Conservation (phyloP, 192 early-diverging fungal genomes). For the Geranomyces variabilis region DNA sequence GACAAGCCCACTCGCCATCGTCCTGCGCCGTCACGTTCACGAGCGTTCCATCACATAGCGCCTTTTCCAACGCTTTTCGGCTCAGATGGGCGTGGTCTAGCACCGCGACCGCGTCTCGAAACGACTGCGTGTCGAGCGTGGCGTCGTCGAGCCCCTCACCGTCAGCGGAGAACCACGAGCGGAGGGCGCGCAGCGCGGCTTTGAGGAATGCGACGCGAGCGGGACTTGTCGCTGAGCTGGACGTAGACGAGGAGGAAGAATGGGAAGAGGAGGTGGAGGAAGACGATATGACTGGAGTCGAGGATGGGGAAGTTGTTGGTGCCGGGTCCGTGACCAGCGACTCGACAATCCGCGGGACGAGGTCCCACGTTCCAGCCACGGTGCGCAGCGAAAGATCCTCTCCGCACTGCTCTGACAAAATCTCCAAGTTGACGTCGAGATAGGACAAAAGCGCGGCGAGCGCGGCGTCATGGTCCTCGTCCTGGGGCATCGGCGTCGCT, state of each 20-base stretch:
- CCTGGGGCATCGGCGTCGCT: neutral
- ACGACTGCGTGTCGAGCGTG: constrained; percentile 20
- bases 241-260: neutral
- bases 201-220: constrained; percentile 8
- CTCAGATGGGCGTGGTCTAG: constrained; percentile 26
- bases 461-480: constrained; percentile 27
- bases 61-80: constrained; percentile 24
- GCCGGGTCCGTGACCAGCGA: constrained; percentile 16
- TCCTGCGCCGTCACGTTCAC: neutral
- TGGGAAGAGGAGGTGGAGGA: neutral
- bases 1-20: neutral
- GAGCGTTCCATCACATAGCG: neutral
- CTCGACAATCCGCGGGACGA: constrained; percentile 30
- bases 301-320: constrained; percentile 1
- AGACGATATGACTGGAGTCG: neutral
- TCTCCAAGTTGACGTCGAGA: constrained; percentile 44
- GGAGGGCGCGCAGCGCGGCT: constrained; percentile 14
- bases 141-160: constrained; percentile 36
- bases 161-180: constrained; percentile 28
- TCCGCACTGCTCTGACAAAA: constrained; percentile 31
- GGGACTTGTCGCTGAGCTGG: neutral
- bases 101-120: constrained; percentile 6
- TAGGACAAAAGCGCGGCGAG: constrained; percentile 31
- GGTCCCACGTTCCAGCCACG: constrained; percentile 34
- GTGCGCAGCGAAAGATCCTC: constrained; percentile 28